phyloP scores from a whole-genome alignment of 306 rosid species.

The Pyrus betulifolia region DNA sequence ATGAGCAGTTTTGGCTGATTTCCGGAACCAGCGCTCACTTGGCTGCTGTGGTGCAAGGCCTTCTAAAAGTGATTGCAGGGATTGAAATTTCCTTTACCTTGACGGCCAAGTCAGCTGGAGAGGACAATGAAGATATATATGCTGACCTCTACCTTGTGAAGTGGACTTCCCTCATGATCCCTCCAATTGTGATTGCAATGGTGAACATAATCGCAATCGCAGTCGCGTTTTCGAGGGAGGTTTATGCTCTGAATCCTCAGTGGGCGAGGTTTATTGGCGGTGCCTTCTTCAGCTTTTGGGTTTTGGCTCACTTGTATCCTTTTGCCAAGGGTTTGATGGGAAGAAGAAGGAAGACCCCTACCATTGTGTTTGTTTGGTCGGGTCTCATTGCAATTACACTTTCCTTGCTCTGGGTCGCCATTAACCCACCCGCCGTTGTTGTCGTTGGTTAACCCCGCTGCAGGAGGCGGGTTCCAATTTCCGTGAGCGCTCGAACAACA shows the following conservation, averaged over 20 bases:
- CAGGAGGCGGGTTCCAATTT: slow-evolving; percentile 26
- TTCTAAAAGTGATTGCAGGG: slow-evolving; percentile 45
- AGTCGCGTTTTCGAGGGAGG: slow-evolving; percentile 39
- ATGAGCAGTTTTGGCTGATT: slow-evolving; percentile 55
- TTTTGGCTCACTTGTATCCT: slow-evolving; percentile 50
- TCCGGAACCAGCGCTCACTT: slow-evolving; percentile 49
- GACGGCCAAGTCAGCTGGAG: slow-evolving; percentile 37
- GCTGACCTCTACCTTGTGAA: slow-evolving; percentile 42
- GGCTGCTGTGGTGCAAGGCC: slow-evolving; percentile 45
- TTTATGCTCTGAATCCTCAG: slow-evolving; percentile 26
- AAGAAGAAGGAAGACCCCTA: slow-evolving; percentile 46
- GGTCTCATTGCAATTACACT: slow-evolving; percentile 52
- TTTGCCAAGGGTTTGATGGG: slow-evolving; percentile 58
- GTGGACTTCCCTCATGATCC: slow-evolving; percentile 49
- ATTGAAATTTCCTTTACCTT: slow-evolving; percentile 48
- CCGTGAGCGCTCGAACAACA: slow-evolving; percentile 6
- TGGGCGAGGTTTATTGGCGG: slow-evolving; percentile 48
- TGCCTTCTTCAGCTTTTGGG: slow-evolving; percentile 49
- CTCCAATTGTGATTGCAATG: slow-evolving; percentile 45
- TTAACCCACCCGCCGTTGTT: slow-evolving; percentile 24
- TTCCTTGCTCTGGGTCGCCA: slow-evolving; percentile 44
- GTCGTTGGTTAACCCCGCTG: not conserved
- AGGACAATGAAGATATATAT: slow-evolving; percentile 27
- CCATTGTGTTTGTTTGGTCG: slow-evolving; percentile 49
- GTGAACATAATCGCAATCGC: slow-evolving; percentile 37